Conservation (phyloP, 192 early-diverging fungal species). For the Coemansia sp. region DNA sequence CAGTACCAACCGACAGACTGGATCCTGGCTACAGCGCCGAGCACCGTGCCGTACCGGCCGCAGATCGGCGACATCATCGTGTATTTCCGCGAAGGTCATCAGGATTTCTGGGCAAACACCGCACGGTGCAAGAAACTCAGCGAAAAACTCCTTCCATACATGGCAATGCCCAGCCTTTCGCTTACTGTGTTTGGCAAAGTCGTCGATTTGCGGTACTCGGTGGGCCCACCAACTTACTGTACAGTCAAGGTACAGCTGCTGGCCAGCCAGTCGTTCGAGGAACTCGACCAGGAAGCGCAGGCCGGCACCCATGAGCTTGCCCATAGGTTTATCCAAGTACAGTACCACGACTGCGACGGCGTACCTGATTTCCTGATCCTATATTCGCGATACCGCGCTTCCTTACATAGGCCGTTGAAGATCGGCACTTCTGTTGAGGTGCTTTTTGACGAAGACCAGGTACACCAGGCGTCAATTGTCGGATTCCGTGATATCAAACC, state of each 20-base stretch:
- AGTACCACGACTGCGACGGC: slow-evolving; percentile 72
- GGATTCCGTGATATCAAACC: slow-evolving; percentile 50
- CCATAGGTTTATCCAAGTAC: slow-evolving; percentile 49
- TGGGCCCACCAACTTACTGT: slow-evolving; percentile 72
- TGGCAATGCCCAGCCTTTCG: slow-evolving; percentile 39
- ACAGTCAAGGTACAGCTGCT: slow-evolving; percentile 55
- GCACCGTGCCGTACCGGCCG: slow-evolving; percentile 60
- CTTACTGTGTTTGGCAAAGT: slow-evolving; percentile 63
- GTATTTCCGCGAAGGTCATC: slow-evolving; percentile 60
- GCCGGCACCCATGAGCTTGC: slow-evolving; percentile 26
- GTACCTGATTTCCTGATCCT: slow-evolving; percentile 72
- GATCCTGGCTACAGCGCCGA: slow-evolving; percentile 49
- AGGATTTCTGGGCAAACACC: slow-evolving; percentile 57
- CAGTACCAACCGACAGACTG: slow-evolving; percentile 55
- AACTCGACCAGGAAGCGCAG: slow-evolving; percentile 42
- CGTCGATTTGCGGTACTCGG: slow-evolving; percentile 57
- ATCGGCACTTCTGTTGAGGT: slow-evolving; percentile 61
- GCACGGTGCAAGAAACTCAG: slow-evolving; percentile 41
- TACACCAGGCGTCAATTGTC: slow-evolving; percentile 58
- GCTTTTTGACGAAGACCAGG: slow-evolving; percentile 64
- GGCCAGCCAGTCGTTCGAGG: slow-evolving; percentile 46
- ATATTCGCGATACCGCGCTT: slow-evolving; percentile 60
- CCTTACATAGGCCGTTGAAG: slow-evolving; percentile 52
- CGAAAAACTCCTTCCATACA: slow-evolving; percentile 53
- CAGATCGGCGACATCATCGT: slow-evolving; percentile 64